Evolutionary conservation across 805 yeast genomes (phyloP).

Genomic region (Candida montana): DNA sequence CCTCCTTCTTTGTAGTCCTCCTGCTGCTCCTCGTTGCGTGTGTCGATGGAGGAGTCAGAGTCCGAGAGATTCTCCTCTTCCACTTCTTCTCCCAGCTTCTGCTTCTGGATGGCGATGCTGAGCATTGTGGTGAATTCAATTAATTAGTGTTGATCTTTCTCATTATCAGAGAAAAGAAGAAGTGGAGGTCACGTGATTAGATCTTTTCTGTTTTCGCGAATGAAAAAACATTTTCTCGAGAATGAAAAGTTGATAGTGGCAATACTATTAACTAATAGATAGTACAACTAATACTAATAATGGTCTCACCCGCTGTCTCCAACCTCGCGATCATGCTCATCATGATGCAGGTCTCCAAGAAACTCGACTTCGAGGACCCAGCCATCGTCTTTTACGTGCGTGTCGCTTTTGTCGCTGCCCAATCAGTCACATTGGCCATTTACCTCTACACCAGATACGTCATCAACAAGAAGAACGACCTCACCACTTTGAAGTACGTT

Average conservation of each 20-base stretch:
- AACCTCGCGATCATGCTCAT: constrained; percentile 87
- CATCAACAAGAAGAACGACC: constrained; percentile 74
- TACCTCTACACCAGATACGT: constrained; percentile 59
- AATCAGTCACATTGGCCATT: constrained; percentile 54
- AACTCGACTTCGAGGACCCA: constrained; percentile 85
- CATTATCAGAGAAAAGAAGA: not conserved
- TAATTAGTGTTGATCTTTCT: not conserved
- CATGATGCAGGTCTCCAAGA: constrained; percentile 93
- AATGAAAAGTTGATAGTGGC: too few species aligned
- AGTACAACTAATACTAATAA: too few species aligned
- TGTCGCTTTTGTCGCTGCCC: constrained; percentile 62
- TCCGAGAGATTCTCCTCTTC: too few species aligned
- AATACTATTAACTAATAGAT: too few species aligned
- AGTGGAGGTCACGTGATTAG: not conserved
- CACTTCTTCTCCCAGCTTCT: too few species aligned
- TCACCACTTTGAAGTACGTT: constrained; percentile 87
- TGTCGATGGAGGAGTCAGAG: too few species aligned
- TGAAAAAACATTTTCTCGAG: too few species aligned
- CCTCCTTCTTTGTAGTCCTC: constrained; percentile 91
- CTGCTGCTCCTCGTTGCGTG: constrained; percentile 73
- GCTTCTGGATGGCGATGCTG: constrained; percentile 1
- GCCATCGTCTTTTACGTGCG: constrained; percentile 68
- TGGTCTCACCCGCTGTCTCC: constrained; percentile 69
- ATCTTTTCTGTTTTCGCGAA: too few species aligned
- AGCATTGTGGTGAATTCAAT: too few species aligned